phyloP scores from a whole-genome alignment of 1,284 basidiomycete genomes.

The Tilletia caries region DNA sequence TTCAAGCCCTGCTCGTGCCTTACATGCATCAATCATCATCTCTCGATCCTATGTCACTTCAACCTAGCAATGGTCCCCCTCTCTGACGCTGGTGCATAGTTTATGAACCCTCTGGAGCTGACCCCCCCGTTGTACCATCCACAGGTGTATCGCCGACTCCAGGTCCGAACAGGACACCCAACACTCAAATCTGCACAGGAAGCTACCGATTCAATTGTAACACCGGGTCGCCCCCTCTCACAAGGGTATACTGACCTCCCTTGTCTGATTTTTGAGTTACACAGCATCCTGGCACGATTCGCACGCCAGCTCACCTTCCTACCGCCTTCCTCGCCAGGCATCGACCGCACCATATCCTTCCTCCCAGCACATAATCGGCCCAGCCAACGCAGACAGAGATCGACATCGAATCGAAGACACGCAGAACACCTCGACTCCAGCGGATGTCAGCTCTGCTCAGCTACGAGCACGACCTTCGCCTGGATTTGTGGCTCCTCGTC shows the following conservation, averaged over 20 bases:
- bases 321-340: background rate
- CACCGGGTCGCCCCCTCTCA: too few relatives aligned
- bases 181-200: background rate
- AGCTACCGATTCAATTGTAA: background rate
- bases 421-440: background rate
- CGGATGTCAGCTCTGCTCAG: background rate
- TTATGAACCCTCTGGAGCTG: too few relatives aligned
- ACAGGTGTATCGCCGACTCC: background rate
- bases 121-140: too few relatives aligned
- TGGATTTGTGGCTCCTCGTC: background rate
- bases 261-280: too few relatives aligned
- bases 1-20: too few relatives aligned
- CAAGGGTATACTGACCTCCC: too few relatives aligned
- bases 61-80: too few relatives aligned
- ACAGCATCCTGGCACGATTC: background rate
- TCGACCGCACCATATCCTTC: background rate
- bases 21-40: too few relatives aligned
- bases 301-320: conserved; percentile 1
- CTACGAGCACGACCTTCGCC: background rate
- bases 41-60: too few relatives aligned
- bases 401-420: background rate
- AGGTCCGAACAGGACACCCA: conserved; percentile 4
- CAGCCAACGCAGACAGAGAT: background rate
- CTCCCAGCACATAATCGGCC: background rate
- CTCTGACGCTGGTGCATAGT: too few relatives aligned